Evolutionary conservation across 805 yeast genomes (phyloP), one percentile per base, ranked within the genome.

Genomic region (Barnettozyma sp.): DNA sequence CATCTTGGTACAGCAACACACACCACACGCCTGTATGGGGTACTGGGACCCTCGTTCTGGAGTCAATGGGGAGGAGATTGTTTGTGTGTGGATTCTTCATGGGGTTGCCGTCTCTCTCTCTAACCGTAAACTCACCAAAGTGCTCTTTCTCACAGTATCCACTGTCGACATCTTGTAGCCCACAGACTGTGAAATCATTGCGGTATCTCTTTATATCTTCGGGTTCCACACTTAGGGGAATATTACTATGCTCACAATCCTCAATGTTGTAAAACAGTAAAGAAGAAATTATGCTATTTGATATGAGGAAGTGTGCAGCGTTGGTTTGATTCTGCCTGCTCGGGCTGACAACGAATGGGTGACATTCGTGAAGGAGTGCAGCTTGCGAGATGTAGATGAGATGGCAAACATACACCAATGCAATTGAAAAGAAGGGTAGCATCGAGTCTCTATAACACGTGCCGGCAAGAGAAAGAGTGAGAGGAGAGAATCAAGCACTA

Each of bases 1-100:
- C 42, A 30, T 39, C 42, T 20, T 39, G 42, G 25, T 39, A 39
- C 21, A 31, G n/a, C 26, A 39, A 23, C 6, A 22, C 9, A 18
- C 42, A 39, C 42, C 42, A 39, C 5, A 32, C 35, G 8, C 42
- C 42, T 16, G 19, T n/a, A 23, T 35, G 31, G 4, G 42, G 39
- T 4, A 39, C 19, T 2, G 15, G 6, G 5, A 35, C 23, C 3
- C 20, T 16, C 4, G 27, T 14, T 5, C n/a, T 11, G 11, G 30
- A 14, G 15, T 21, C 26, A 11, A 22, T n/a, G 12, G 14, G 7
- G 3, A 26, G 16, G 7, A 39, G 20, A 8, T 18, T 13, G 19
- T 36, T 36, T 14, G 25, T 30, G 22, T 18, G 14, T 9, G 29
- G 17, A 14, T 23, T 29, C 10, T 24, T 7, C 3, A 30, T 14